Percentiles rank a stretch among this genome's conserved stretches.
phyloP scores from a whole-genome alignment of 1,139 yeast genomes.

The Nakaseomyces kungkrabaensis region DNA sequence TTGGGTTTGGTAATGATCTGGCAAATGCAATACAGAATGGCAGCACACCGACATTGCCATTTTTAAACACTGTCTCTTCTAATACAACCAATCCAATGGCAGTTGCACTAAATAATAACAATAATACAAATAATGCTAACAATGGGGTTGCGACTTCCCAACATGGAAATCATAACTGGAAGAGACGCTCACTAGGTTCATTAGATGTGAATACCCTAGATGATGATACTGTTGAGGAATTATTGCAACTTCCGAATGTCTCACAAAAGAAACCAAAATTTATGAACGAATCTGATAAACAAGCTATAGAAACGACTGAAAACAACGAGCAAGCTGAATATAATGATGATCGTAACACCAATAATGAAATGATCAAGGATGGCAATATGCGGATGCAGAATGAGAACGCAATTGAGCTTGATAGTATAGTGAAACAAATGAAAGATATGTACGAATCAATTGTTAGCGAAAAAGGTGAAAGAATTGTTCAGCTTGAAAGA shows the following conservation, averaged over 20 bases:
- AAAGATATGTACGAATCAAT: slow-evolving; percentile 22
- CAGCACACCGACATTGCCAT: not conserved
- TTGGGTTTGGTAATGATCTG: slow-evolving; percentile 9
- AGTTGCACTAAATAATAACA: slow-evolving; percentile 3
- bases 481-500: slow-evolving; percentile 24
- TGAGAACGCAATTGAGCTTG: not conserved
- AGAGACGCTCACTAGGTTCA: slow-evolving; percentile 23
- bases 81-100: slow-evolving; percentile 1
- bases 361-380: not conserved
- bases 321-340: not conserved
- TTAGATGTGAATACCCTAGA: slow-evolving; percentile 22
- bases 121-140: slow-evolving; percentile 5
- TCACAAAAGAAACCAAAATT: slow-evolving; percentile 12
- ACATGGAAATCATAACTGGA: slow-evolving; percentile 11
- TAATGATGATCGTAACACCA: not conserved
- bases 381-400: not conserved
- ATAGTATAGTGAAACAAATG: slow-evolving; percentile 5
- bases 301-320: not conserved
- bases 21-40: not conserved
- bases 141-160: not conserved
- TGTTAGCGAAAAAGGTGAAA: slow-evolving; percentile 24
- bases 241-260: slow-evolving; percentile 20
- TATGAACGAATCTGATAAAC: slow-evolving; percentile 6
- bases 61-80: not conserved
- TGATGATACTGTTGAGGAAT: slow-evolving; percentile 25